A percentile compares a stretch with the other conserved stretches of the same genome.
phyloP scores from a whole-genome alignment of 805 yeast genomes.

The Candida insectalens region DNA sequence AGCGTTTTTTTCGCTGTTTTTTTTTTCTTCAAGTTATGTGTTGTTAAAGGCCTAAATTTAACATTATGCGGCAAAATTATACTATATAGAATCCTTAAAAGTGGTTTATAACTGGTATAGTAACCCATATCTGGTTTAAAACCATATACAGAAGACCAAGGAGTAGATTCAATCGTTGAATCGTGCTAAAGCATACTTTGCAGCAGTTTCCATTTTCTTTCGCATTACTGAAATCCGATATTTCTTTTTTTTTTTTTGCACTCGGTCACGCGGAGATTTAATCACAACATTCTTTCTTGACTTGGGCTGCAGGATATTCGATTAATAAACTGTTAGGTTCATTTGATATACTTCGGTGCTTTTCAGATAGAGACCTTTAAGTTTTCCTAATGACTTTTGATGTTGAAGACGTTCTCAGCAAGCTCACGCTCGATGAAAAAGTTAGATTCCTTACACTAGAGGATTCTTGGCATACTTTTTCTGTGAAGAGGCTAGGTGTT shows the following conservation, averaged over 20 bases:
- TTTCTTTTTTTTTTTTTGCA: neutral
- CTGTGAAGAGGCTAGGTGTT: conserved; percentile 24
- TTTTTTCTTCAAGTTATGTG: too few relatives aligned
- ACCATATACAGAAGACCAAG: too few relatives aligned
- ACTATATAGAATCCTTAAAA: too few relatives aligned
- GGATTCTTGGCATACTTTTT: conserved; percentile 33
- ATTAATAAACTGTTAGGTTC: neutral
- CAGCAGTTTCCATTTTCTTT: neutral
- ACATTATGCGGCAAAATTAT: too few relatives aligned
- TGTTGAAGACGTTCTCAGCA: conserved; percentile 12
- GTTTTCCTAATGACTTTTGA: conserved; percentile 4
- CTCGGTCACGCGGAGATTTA: neutral
- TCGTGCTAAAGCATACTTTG: too few relatives aligned
- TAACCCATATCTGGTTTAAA: too few relatives aligned
- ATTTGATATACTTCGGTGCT: conserved; percentile 7
- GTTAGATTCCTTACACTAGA: conserved; percentile 17
- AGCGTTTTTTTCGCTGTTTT: too few relatives aligned
- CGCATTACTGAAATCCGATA: neutral
- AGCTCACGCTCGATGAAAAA: conserved; percentile 23
- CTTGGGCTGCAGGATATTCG: neutral
- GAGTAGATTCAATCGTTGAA: too few relatives aligned
- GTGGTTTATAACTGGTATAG: too few relatives aligned
- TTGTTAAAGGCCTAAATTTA: too few relatives aligned
- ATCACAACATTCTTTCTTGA: neutral
- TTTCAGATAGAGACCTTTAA: too few relatives aligned